Percentiles rank a stretch among this genome's conserved stretches.
These are phyloP conservation scores for Begonia fuchsioides DNA, from an alignment of 306 rosid species.

Conservation along the genomic window DNA sequence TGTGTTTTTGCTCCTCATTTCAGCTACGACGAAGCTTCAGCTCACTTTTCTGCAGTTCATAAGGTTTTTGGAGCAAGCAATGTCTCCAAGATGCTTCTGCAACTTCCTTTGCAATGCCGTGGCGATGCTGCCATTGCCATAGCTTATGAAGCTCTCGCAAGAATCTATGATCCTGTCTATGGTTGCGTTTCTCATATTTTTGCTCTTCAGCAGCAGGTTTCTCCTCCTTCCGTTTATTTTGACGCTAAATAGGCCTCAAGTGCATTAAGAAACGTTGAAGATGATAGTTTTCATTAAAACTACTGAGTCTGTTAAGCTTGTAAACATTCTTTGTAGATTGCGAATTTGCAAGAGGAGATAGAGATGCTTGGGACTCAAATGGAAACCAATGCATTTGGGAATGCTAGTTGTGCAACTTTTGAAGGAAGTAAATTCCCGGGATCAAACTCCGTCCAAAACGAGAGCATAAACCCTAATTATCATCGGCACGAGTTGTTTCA, in stretches of 20 bases:
- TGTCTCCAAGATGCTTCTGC: conserved; percentile 42
- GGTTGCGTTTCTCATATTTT: conserved; percentile 59
- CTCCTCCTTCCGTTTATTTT: not conserved
- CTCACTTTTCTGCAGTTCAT: conserved; percentile 63
- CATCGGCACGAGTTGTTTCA: conserved; percentile 14
- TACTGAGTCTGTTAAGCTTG: too few species aligned
- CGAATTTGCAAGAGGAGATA: conserved; percentile 76
- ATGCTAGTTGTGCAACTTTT: conserved; percentile 21
- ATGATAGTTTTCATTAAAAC: too few species aligned
- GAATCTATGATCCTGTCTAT: conserved; percentile 46
- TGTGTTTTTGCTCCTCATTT: conserved; percentile 69
- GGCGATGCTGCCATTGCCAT: conserved; percentile 48
- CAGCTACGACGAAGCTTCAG: conserved; percentile 45
- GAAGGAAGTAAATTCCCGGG: conserved; percentile 18
- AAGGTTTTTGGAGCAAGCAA: conserved; percentile 70
- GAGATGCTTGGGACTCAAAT: conserved; percentile 46
- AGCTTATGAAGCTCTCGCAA: conserved; percentile 54
- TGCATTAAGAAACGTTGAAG: not conserved
- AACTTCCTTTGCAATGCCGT: conserved; percentile 46
- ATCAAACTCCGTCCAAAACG: conserved; percentile 23
- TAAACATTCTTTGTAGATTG: conserved; percentile 29
- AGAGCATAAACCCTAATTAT: conserved; percentile 18
- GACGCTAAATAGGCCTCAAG: not conserved
- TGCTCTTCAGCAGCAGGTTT: conserved; percentile 55
- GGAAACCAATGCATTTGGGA: conserved; percentile 15